A percentile compares a stretch with the other conserved stretches of the same genome.
phyloP scores from a whole-genome alignment of 1,284 basidiomycete species.

The Apiotrichum sp. region DNA sequence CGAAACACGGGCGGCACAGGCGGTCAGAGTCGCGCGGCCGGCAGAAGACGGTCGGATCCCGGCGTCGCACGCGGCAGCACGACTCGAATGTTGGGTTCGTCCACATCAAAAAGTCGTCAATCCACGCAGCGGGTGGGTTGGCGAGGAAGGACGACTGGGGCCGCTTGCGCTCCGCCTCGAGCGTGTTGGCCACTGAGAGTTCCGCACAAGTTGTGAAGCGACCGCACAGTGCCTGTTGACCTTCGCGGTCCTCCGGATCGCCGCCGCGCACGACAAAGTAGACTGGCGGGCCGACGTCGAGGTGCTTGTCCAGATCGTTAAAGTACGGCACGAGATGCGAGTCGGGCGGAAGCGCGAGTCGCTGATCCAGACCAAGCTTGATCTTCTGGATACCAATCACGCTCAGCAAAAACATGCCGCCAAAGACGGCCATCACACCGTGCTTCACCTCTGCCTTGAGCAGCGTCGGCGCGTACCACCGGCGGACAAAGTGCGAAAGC shows the following conservation, averaged over 20 bases:
- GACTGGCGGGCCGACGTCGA: slow-evolving; percentile 91
- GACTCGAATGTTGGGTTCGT: slow-evolving; percentile 78
- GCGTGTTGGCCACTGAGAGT: slow-evolving; percentile 72
- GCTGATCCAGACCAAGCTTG: slow-evolving; percentile 86
- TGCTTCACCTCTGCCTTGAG: slow-evolving; percentile 72
- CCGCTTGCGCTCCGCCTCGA: slow-evolving; percentile 87
- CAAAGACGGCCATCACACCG: slow-evolving; percentile 65
- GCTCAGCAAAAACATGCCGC: slow-evolving; percentile 71
- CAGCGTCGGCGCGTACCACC: slow-evolving; percentile 79
- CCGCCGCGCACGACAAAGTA: slow-evolving; percentile 78
- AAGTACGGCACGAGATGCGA: slow-evolving; percentile 92
- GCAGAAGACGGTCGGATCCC: slow-evolving; percentile 73
- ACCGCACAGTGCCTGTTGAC: slow-evolving; percentile 81
- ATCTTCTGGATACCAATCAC: slow-evolving; percentile 86
- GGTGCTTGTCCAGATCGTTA: slow-evolving; percentile 74
- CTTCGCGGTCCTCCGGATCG: slow-evolving; percentile 59
- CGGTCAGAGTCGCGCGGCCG: slow-evolving; percentile 60
- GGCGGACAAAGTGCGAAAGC: slow-evolving; percentile 73
- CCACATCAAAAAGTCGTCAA: slow-evolving; percentile 93
- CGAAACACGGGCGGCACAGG: slow-evolving; percentile 76
- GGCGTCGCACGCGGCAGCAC: slow-evolving; percentile 84
- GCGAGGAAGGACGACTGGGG: slow-evolving; percentile 77
- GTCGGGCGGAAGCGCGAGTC: slow-evolving; percentile 81
- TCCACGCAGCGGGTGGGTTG: slow-evolving; percentile 84
- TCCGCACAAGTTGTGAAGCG: slow-evolving; percentile 90